Conservation (phyloP, 2,329 filamentous ascomycete genomes). For the Akanthomyces dipterigenus region DNA sequence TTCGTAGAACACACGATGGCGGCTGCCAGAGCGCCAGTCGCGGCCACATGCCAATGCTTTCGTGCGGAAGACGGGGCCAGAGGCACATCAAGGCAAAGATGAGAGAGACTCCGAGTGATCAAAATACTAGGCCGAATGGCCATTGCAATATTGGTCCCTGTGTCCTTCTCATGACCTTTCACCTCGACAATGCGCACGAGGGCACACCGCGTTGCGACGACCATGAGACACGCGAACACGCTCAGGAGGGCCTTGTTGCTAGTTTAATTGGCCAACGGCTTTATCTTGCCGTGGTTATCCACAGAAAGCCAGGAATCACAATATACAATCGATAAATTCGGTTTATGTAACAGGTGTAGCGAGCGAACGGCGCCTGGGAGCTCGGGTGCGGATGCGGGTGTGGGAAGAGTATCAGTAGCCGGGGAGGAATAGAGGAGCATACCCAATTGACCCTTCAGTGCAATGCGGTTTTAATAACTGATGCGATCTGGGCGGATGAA, state of each 20-base stretch:
- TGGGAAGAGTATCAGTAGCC: slow-evolving; percentile 4
- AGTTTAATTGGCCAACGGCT: slow-evolving; percentile 12
- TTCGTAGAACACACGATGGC: neutral
- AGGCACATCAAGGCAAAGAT: neutral
- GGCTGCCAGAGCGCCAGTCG: neutral
- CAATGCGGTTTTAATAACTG: neutral
- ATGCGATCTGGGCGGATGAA: neutral
- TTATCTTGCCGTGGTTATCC: slow-evolving; percentile 11
- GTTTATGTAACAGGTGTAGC: slow-evolving; percentile 6
- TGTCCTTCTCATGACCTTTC: neutral
- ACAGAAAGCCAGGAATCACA: slow-evolving; percentile 9
- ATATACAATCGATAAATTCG: slow-evolving; percentile 12
- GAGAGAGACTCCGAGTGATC: neutral
- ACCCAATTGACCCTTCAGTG: slow-evolving; percentile 8
- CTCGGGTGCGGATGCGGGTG: neutral
- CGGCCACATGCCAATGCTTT: neutral
- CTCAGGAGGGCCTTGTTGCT: neutral
- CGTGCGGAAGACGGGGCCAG: neutral
- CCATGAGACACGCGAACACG: slow-evolving; percentile 1
- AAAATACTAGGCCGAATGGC: neutral
- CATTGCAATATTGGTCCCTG: neutral
- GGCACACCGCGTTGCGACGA: neutral
- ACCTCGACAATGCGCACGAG: neutral
- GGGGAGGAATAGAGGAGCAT: slow-evolving; percentile 9
- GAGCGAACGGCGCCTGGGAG: neutral